Percentiles rank a stretch among this genome's conserved stretches.
phyloP scores from a whole-genome alignment of 179 eudicot genomes.

The Dionaea muscipula region DNA sequence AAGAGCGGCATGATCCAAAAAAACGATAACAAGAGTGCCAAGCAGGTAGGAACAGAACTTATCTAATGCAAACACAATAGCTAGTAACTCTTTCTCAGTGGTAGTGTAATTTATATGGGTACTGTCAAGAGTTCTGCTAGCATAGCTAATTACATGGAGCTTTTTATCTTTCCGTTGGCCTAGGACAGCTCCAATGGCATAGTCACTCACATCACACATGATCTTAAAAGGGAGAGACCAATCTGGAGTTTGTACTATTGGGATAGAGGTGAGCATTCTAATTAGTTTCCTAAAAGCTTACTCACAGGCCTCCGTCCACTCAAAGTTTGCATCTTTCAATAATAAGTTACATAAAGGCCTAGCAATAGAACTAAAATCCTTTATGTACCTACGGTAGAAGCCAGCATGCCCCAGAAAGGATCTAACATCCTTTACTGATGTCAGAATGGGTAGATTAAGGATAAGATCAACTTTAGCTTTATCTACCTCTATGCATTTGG shows the following conservation, averaged over 20 bases:
- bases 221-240: not conserved
- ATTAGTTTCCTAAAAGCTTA: not conserved
- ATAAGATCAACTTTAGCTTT: not conserved
- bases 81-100: not conserved
- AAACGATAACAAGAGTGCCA: not conserved
- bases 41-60: not conserved
- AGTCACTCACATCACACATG: conserved; percentile 1
- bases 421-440: not conserved
- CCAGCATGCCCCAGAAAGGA: not conserved
- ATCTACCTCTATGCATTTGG: not conserved
- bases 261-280: not conserved
- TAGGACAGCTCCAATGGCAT: not conserved
- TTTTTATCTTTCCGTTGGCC: not conserved
- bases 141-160: not conserved
- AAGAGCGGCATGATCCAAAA: not conserved
- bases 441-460: not conserved
- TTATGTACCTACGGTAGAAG: not conserved
- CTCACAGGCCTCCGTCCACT: not conserved
- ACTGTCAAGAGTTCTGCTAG: not conserved
- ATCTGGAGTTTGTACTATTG: not conserved
- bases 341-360: not conserved
- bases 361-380: not conserved
- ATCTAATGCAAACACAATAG: not conserved
- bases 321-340: not conserved
- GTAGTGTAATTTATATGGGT: conserved; percentile 1